Evolutionary conservation across 345 rosid genomes (phyloP), one percentile per base, ranked within the genome.

Genomic region (Schrenkiella parvula): DNA sequence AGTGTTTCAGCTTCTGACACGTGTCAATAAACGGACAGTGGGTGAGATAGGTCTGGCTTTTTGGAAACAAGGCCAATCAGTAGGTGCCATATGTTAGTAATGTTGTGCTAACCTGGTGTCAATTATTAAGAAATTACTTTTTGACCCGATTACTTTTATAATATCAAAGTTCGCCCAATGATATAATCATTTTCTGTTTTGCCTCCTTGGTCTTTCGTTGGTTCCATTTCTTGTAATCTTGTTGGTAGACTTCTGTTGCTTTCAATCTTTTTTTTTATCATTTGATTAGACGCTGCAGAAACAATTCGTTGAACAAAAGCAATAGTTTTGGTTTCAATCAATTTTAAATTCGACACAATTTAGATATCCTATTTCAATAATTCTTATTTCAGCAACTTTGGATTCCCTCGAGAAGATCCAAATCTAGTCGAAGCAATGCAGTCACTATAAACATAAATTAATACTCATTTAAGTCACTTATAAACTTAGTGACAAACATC

Each of bases 41-140:
- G 91, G 87, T 34, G 32, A 55, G 65, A 11, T 68, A 11, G 41
- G 74, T 75, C 70, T 54, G 51, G 15, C 17, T 25, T 64, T 64
- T 46, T 7, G 61, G 67, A 55, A 47, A 25, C 72, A 70, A 35
- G 0, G 48, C 80, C 63, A 76, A 64, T 64, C 37, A 64, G 48
- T 63, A 62, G 71, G 75, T 53, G 74, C 82, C 82, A 64, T 61
- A 56, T 75, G 68, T 55, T 13, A 67, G 29, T 14, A 12, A 60
- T 79, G 76, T 83, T 83, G 80, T 78, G 84, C 78, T 80, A 81
- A 44, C 71, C 75, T 83, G 83, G 80, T 66, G 35, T 62, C 44
- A 6, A 75, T 54, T 67, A 50, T 48, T 58, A 57, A 48, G 19
- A 50, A 58, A 29, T 58, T 66, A 21, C 46, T 17, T 68, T 50